These are phyloP conservation scores for Coemansia biformis DNA, from an alignment of 192 early-diverging fungal genomes.

Conservation along the genomic window DNA sequence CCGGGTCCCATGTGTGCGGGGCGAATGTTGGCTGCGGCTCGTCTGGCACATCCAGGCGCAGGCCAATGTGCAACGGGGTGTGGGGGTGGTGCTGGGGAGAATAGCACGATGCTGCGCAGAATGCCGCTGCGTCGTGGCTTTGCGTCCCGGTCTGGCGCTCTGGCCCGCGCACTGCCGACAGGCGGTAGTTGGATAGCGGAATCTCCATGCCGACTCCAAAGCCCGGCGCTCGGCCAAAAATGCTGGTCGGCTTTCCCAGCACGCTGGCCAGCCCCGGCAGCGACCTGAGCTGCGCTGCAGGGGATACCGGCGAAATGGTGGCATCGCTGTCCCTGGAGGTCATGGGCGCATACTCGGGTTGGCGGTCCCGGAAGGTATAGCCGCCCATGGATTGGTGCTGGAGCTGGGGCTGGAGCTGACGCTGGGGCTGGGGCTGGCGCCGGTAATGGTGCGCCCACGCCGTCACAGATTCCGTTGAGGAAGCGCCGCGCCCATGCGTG, in stretches of 20 bases:
- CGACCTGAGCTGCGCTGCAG: neutral
- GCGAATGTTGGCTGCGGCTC: neutral
- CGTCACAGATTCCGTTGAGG: slow-evolving; percentile 1
- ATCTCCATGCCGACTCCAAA: neutral
- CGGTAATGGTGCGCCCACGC: neutral
- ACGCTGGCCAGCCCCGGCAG: slow-evolving; percentile 1
- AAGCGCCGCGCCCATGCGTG: neutral
- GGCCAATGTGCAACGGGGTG: no score
- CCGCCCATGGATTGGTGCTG: no score
- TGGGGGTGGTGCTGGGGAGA: slow-evolving; percentile 7
- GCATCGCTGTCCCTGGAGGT: neutral
- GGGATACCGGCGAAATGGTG: neutral
- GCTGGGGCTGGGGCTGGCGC: neutral
- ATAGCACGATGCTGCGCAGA: neutral
- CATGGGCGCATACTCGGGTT: neutral
- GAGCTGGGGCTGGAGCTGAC: neutral
- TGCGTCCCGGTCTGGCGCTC: neutral
- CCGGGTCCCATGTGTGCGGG: no score
- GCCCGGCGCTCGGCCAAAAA: neutral
- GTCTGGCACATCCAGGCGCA: neutral
- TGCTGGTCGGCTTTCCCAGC: neutral
- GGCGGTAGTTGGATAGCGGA: slow-evolving; percentile 30
- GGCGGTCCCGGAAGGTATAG: no score
- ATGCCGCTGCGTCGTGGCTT: neutral
- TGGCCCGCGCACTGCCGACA: slow-evolving; percentile 16